These are phyloP conservation scores for Trichoderma hamatum DNA, from an alignment of 2,329 filamentous ascomycete species.

Conservation along the genomic window DNA sequence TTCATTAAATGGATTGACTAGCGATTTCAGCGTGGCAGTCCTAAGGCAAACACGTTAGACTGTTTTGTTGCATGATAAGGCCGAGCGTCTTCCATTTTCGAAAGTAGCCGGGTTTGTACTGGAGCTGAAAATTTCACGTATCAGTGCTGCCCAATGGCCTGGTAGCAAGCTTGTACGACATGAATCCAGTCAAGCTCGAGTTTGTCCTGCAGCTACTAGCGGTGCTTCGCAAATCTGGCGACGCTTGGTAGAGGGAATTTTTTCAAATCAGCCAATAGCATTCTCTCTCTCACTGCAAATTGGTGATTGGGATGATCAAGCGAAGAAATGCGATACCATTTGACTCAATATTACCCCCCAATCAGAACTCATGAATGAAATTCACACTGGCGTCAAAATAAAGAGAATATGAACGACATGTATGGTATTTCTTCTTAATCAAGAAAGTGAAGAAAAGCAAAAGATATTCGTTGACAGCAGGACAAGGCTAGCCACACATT, in stretches of 20 bases:
- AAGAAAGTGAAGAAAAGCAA: background rate
- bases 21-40: background rate
- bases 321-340: background rate
- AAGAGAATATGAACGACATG: background rate
- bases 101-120: background rate
- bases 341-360: background rate
- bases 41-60: slow-evolving; percentile 1
- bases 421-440: background rate
- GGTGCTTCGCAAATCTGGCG: background rate
- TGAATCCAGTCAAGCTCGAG: background rate
- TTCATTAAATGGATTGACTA: background rate
- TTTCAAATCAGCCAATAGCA: background rate
- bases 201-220: slow-evolving; percentile 5
- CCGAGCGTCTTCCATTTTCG: background rate
- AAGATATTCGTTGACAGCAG: background rate
- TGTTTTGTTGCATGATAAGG: background rate
- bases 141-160: slow-evolving; percentile 10
- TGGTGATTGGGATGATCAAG: background rate
- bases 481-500: background rate
- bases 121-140: background rate
- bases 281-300: background rate
- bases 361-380: background rate
- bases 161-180: slow-evolving; percentile 15
- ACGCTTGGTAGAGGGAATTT: slow-evolving; percentile 1
- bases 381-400: background rate